Evolutionary conservation across 208 protist species (phyloP).

Genomic region (Zelonia costaricensis): DNA sequence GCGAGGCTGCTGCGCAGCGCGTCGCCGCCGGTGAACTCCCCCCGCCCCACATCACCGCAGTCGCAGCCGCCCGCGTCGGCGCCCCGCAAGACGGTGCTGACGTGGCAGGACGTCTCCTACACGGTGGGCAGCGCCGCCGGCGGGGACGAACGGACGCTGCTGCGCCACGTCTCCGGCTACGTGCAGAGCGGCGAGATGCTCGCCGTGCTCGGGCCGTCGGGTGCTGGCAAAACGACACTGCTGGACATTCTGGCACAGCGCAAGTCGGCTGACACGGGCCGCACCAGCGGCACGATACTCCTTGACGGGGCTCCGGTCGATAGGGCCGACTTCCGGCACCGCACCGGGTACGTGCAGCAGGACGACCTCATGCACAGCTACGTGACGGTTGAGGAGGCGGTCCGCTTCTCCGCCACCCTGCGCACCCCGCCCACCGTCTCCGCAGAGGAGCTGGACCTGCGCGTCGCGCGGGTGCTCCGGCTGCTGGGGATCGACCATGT

Average conservation of each 20-base stretch:
- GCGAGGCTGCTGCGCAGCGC: slow-evolving; percentile 4
- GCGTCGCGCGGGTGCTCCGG: slow-evolving; percentile 18
- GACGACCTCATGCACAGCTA: slow-evolving; percentile 71
- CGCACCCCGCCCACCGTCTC: slow-evolving; percentile 39
- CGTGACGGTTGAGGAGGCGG: slow-evolving; percentile 69
- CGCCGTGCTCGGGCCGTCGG: slow-evolving; percentile 77
- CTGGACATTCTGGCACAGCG: slow-evolving; percentile 74
- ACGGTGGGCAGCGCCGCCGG: slow-evolving; percentile 6
- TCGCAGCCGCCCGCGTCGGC: neutral
- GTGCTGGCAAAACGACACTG: slow-evolving; percentile 79
- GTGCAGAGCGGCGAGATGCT: slow-evolving; percentile 62
- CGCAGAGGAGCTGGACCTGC: slow-evolving; percentile 12
- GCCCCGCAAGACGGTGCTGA: slow-evolving; percentile 24
- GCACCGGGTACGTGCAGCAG: slow-evolving; percentile 81
- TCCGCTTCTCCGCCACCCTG: slow-evolving; percentile 67
- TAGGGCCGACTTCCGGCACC: slow-evolving; percentile 29
- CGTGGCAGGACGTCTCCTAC: slow-evolving; percentile 62
- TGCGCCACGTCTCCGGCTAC: slow-evolving; percentile 60
- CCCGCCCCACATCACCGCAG: neutral
- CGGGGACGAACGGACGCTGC: slow-evolving; percentile 24
- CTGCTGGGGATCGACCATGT: slow-evolving; percentile 60
- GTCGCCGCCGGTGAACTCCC: too few species aligned
- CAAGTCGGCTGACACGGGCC: slow-evolving; percentile 18
- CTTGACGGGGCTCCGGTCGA: slow-evolving; percentile 50
- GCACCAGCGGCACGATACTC: slow-evolving; percentile 35